phyloP scores from a whole-genome alignment of 495 filamentous ascomycete species.

The Penicillium lividum region DNA sequence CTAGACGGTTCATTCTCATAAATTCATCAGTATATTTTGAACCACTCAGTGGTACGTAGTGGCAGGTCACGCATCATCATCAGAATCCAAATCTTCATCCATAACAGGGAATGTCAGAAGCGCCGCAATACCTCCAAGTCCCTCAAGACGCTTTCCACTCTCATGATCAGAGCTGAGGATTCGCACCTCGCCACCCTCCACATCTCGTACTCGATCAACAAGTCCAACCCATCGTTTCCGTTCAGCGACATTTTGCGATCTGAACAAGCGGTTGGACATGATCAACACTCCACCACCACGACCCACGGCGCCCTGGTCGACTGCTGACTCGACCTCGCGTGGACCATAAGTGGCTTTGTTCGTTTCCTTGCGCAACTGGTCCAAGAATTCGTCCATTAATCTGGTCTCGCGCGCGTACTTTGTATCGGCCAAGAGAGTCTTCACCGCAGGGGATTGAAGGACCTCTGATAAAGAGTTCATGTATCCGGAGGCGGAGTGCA shows the following conservation, averaged over 20 bases:
- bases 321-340: conserved; percentile 79
- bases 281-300: conserved; percentile 80
- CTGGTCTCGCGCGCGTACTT: conserved; percentile 82
- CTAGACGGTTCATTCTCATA: no score
- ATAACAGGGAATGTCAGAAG: conserved; percentile 87
- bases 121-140: conserved; percentile 83
- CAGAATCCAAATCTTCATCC: conserved; percentile 53
- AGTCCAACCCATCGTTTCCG: conserved; percentile 80
- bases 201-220: conserved; percentile 86
- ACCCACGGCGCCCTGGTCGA: conserved; percentile 86
- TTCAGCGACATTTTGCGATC: conserved; percentile 76
- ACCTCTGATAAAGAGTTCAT: conserved; percentile 85
- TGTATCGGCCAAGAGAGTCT: conserved; percentile 73
- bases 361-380: conserved; percentile 79
- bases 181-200: conserved; percentile 81
- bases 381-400: conserved; percentile 84
- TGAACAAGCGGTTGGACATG: conserved; percentile 82
- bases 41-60: not conserved
- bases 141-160: conserved; percentile 85
- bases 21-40: not conserved
- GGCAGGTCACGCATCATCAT: conserved; percentile 23
- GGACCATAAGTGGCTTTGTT: conserved; percentile 91
- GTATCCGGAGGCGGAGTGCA: conserved; percentile 83
- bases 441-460: conserved; percentile 74
- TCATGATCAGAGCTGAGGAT: conserved; percentile 91